Evolutionary conservation across 2,329 filamentous ascomycete genomes (phyloP).

Genomic region (Leptographium wingfieldii): DNA sequence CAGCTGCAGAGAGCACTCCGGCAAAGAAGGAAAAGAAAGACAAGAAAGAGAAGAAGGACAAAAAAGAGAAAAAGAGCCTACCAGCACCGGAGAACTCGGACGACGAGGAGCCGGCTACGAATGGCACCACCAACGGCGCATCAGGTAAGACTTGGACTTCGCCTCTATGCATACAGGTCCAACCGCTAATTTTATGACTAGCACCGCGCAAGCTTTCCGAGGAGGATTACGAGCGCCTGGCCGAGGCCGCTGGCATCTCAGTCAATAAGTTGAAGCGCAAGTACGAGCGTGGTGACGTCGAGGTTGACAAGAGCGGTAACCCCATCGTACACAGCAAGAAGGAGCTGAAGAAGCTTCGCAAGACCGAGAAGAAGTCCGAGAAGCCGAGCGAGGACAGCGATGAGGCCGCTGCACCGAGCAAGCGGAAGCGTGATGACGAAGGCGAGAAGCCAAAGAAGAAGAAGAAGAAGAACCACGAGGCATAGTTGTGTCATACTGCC

Average conservation of each 20-base stretch:
- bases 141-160: conserved; percentile 1
- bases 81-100: not conserved
- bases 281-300: conserved; percentile 62
- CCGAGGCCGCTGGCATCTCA: conserved; percentile 55
- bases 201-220: conserved; percentile 32
- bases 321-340: conserved; percentile 48
- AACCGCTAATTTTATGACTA: conserved; percentile 5
- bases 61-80: conserved; percentile 6
- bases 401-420: conserved; percentile 32
- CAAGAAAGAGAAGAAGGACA: conserved; percentile 12
- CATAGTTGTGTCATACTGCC: not conserved
- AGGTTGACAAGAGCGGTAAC: conserved; percentile 50
- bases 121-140: conserved; percentile 3
- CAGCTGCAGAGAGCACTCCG: conserved; percentile 26
- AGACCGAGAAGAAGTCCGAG: conserved; percentile 16
- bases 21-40: conserved; percentile 21
- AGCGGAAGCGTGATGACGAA: conserved; percentile 58
- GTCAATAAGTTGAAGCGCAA: conserved; percentile 69
- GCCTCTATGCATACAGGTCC: not conserved
- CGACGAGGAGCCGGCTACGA: not conserved
- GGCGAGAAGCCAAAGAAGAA: conserved; percentile 45
- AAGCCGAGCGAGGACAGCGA: conserved; percentile 17
- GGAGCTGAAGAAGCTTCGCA: conserved; percentile 23
- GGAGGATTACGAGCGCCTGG: conserved; percentile 45
- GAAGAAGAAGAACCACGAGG: conserved; percentile 26